Percentiles rank a stretch among this genome's conserved stretches.
Conservation (phyloP, 2,329 filamentous ascomycete species). For the Colletotrichum sp. region DNA sequence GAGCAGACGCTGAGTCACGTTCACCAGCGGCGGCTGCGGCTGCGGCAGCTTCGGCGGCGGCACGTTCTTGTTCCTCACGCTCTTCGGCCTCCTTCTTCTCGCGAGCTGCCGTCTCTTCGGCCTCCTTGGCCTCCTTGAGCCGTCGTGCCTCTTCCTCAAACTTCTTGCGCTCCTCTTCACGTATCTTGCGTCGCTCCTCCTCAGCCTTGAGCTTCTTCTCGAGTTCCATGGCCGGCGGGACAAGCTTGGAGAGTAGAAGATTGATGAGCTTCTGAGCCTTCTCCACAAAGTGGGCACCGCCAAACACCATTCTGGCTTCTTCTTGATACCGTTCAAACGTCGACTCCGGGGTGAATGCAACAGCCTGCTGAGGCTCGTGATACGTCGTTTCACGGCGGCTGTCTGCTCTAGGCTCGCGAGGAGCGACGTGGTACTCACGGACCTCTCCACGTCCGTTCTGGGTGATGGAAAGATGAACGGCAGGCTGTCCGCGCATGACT, state of each 20-base stretch:
- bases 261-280: conserved; percentile 71
- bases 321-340: conserved; percentile 86
- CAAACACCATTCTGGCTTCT: conserved; percentile 87
- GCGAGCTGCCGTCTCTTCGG: conserved; percentile 67
- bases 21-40: conserved; percentile 41
- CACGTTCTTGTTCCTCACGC: conserved; percentile 62
- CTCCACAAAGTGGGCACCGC: conserved; percentile 64
- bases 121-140: conserved; percentile 73
- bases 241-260: conserved; percentile 72
- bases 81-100: conserved; percentile 77
- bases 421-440: conserved; percentile 52
- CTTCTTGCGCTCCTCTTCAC: conserved; percentile 64
- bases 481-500: conserved; percentile 50
- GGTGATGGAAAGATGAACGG: conserved; percentile 65
- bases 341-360: conserved; percentile 72
- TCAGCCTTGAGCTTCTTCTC: conserved; percentile 73
- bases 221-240: conserved; percentile 83
- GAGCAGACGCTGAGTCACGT: conserved; percentile 31
- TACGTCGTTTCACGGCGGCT: conserved; percentile 49
- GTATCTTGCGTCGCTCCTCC: conserved; percentile 51
- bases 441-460: conserved; percentile 52
- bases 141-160: conserved; percentile 69
- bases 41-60: conserved; percentile 63
- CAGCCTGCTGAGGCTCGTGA: conserved; percentile 73
- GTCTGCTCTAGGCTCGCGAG: conserved; percentile 50